phyloP scores from a whole-genome alignment of 2,329 filamentous ascomycete species.

The Xylaria sp. region DNA sequence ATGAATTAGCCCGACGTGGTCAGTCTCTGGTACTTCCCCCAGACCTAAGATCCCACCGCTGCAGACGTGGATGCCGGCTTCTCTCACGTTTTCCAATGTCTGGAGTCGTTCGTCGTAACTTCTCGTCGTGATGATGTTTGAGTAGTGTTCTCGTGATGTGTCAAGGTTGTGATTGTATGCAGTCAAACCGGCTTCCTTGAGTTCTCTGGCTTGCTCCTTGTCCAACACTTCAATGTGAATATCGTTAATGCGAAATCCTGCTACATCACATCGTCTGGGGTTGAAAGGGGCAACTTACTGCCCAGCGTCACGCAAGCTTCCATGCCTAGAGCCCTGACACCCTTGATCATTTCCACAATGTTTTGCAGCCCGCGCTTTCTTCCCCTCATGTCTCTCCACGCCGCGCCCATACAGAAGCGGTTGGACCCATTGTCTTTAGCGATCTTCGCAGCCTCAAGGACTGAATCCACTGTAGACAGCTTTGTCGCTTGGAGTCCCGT shows the following conservation, averaged over 20 bases:
- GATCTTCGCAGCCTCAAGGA: constrained; percentile 79
- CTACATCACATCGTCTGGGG: too few species aligned
- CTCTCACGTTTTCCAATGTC: constrained; percentile 81
- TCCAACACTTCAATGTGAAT: constrained; percentile 76
- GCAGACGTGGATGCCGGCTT: constrained; percentile 90
- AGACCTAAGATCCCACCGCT: constrained; percentile 89
- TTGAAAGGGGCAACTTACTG: constrained; percentile 22
- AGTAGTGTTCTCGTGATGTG: constrained; percentile 89
- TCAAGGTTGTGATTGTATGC: constrained; percentile 97
- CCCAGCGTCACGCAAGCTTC: constrained; percentile 93
- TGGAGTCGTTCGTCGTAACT: constrained; percentile 87
- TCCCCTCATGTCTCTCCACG: constrained; percentile 93
- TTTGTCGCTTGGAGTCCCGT: constrained; percentile 84
- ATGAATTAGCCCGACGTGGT: constrained; percentile 85
- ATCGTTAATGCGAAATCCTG: not conserved
- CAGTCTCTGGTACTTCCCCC: constrained; percentile 76
- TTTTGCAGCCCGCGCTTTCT: constrained; percentile 86
- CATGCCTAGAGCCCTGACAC: constrained; percentile 84
- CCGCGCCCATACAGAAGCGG: constrained; percentile 94
- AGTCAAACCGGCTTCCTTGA: constrained; percentile 85
- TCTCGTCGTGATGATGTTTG: constrained; percentile 84
- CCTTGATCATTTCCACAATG: constrained; percentile 86
- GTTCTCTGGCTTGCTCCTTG: constrained; percentile 78
- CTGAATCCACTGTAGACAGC: constrained; percentile 81
- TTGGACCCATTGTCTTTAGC: constrained; percentile 88